These are phyloP conservation scores for Tricholoma sp. DNA, from an alignment of 768 basidiomycete species.

Conservation along the genomic window DNA sequence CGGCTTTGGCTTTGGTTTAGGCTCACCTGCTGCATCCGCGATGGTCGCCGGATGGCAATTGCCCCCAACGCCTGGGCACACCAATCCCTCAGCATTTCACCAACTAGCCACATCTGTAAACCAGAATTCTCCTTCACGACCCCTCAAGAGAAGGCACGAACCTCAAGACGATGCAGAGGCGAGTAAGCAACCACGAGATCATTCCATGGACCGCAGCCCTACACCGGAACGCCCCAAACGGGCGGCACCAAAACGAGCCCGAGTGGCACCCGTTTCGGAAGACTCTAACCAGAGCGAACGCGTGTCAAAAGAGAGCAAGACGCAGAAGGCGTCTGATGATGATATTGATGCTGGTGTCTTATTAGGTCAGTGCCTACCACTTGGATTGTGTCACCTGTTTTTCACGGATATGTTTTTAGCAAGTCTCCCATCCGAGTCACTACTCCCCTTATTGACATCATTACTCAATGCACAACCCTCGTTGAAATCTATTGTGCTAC, in stretches of 20 bases:
- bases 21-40: slow-evolving; percentile 36
- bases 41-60: slow-evolving; percentile 45
- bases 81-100: slow-evolving; percentile 48
- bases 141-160: slow-evolving; percentile 64
- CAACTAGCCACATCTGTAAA: slow-evolving; percentile 49
- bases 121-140: slow-evolving; percentile 34
- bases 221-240: slow-evolving; percentile 77
- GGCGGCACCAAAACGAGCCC: slow-evolving; percentile 62
- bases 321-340: slow-evolving; percentile 34
- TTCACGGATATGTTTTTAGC: slow-evolving; percentile 38
- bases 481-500: slow-evolving; percentile 66
- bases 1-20: slow-evolving; percentile 70
- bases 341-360: slow-evolving; percentile 79
- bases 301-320: slow-evolving; percentile 45
- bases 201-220: slow-evolving; percentile 81
- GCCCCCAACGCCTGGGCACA: slow-evolving; percentile 39
- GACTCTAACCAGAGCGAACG: slow-evolving; percentile 35
- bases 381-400: slow-evolving; percentile 1
- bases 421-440: slow-evolving; percentile 71
- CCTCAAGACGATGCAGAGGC: slow-evolving; percentile 59
- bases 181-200: slow-evolving; percentile 37
- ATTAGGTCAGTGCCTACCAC: slow-evolving; percentile 51
- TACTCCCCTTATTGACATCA: slow-evolving; percentile 68
- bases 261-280: slow-evolving; percentile 32
- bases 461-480: slow-evolving; percentile 64